These are phyloP conservation scores for Calonectria naviculata DNA, from an alignment of 2,329 filamentous ascomycete species.

Conservation along the genomic window DNA sequence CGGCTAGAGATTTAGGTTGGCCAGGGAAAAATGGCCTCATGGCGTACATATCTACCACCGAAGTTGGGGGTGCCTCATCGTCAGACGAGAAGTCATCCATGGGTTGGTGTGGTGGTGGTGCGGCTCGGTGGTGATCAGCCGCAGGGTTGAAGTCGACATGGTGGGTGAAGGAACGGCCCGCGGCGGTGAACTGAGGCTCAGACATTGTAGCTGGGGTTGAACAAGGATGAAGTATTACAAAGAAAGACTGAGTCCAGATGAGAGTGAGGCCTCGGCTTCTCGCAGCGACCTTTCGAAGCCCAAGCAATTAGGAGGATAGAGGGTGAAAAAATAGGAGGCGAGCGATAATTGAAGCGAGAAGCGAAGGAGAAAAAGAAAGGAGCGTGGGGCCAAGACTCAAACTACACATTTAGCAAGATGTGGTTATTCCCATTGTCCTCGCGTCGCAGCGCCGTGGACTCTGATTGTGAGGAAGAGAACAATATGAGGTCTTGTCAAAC, in stretches of 20 bases:
- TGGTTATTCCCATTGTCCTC: constrained; percentile 33
- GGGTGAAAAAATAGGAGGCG: not conserved
- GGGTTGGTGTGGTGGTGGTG: not conserved
- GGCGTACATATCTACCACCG: constrained; percentile 41
- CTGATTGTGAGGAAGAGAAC: constrained; percentile 42
- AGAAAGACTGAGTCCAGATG: not conserved
- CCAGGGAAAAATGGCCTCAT: constrained; percentile 54
- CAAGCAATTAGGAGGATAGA: not conserved
- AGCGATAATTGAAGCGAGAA: not conserved
- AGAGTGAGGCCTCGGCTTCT: not conserved
- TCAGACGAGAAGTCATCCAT: constrained; percentile 28
- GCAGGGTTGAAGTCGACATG: constrained; percentile 32
- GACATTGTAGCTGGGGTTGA: constrained; percentile 22
- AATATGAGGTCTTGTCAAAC: constrained; percentile 35
- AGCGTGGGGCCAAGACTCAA: constrained; percentile 10
- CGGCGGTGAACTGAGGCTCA: constrained; percentile 14
- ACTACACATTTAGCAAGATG: constrained; percentile 3
- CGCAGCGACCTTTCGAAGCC: not conserved
- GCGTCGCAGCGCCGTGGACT: constrained; percentile 31
- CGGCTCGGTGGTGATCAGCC: constrained; percentile 29
- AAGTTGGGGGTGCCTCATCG: constrained; percentile 23
- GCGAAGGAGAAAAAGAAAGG: not conserved
- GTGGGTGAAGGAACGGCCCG: constrained; percentile 11
- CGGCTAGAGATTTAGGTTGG: constrained; percentile 66
- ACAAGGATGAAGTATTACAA: constrained; percentile 22